Percentiles rank a stretch among this genome's conserved stretches.
phyloP scores from a whole-genome alignment of 2,329 filamentous ascomycete genomes.

The Biscogniauxia sp. region DNA sequence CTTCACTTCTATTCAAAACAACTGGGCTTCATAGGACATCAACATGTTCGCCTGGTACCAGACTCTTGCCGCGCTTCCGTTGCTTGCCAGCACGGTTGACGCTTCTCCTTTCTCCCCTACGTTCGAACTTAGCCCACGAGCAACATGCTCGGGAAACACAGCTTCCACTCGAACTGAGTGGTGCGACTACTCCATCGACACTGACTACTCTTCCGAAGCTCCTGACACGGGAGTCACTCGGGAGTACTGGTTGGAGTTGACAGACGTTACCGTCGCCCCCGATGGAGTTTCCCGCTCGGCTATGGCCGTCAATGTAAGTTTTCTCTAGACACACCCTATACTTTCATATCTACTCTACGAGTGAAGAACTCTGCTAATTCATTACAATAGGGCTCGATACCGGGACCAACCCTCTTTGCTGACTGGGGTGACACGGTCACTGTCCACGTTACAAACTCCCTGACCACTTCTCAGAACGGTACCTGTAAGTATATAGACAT shows the following conservation, averaged over 20 bases:
- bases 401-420: slow-evolving; percentile 38
- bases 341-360: not conserved
- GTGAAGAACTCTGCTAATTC: slow-evolving; percentile 3
- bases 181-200: slow-evolving; percentile 16
- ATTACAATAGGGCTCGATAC: slow-evolving; percentile 20
- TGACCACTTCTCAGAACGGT: slow-evolving; percentile 50
- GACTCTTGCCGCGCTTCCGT: not conserved
- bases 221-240: slow-evolving; percentile 15
- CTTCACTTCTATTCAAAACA: not conserved
- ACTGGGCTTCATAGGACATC: not conserved
- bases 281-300: slow-evolving; percentile 37
- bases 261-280: slow-evolving; percentile 33
- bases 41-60: not conserved
- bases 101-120: not conserved
- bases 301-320: slow-evolving; percentile 39
- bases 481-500: slow-evolving; percentile 38
- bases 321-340: no score
- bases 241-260: slow-evolving; percentile 36
- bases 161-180: slow-evolving; percentile 26
- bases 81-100: not conserved
- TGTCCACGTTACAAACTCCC: slow-evolving; percentile 53
- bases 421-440: slow-evolving; percentile 49
- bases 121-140: slow-evolving; percentile 7
- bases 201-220: slow-evolving; percentile 10
- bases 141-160: slow-evolving; percentile 26